A percentile compares a stretch with the other conserved stretches of the same genome.
phyloP scores from a whole-genome alignment of 1,284 basidiomycete species.

The Boletus hoseneyae region DNA sequence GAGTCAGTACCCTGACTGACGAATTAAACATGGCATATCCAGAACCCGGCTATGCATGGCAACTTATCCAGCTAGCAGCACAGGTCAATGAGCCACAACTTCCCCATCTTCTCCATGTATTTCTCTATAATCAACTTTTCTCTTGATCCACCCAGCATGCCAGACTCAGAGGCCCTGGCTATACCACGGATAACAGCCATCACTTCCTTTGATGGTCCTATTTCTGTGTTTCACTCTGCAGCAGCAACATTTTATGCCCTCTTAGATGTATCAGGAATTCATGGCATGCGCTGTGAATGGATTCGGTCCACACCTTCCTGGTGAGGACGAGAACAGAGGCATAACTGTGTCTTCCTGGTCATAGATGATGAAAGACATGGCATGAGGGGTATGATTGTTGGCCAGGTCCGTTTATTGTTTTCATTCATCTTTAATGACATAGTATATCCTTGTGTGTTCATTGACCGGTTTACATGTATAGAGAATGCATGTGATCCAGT shows the following conservation, averaged over 20 bases:
- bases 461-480: background rate
- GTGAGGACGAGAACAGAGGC: too few species aligned
- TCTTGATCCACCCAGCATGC: too few species aligned
- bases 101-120: too few species aligned
- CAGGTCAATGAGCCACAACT: too few species aligned
- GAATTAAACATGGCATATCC: too few species aligned
- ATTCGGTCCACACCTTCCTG: background rate
- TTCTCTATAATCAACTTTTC: too few species aligned
- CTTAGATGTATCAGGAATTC: background rate
- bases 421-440: background rate
- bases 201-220: background rate
- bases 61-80: too few species aligned
- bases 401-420: background rate
- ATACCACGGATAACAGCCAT: background rate
- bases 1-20: too few species aligned
- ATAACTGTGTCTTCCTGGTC: background rate
- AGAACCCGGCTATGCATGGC: too few species aligned
- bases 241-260: background rate
- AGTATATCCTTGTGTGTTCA: background rate
- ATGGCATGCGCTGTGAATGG: background rate
- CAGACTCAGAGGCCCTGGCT: too few species aligned
- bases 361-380: background rate
- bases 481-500: background rate
- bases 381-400: background rate
- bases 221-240: background rate